These are phyloP conservation scores for Geranomyces variabilis DNA, from an alignment of 192 early-diverging fungal genomes.

Conservation along the genomic window DNA sequence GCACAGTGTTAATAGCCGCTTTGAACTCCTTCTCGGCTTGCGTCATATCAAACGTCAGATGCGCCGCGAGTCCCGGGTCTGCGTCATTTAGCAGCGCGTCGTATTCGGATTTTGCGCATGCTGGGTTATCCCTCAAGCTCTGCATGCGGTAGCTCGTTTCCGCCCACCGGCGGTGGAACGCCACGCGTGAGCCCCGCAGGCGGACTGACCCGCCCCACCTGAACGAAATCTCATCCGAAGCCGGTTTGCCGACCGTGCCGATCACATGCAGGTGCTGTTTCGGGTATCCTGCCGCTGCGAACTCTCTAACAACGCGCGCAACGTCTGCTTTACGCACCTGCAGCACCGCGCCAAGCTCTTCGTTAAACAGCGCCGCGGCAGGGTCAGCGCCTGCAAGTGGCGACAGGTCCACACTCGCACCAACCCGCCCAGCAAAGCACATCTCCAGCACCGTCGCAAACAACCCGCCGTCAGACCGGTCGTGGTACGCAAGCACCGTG, in stretches of 20 bases:
- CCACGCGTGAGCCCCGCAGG: conserved; percentile 60
- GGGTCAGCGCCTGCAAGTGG: conserved; percentile 44
- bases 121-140: conserved; percentile 84
- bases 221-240: conserved; percentile 55
- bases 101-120: conserved; percentile 84
- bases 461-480: conserved; percentile 97
- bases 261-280: conserved; percentile 55
- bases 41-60: conserved; percentile 75
- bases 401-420: conserved; percentile 70
- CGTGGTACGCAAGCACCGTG: conserved; percentile 91
- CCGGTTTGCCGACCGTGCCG: conserved; percentile 56
- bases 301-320: conserved; percentile 53
- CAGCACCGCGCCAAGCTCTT: conserved; percentile 97
- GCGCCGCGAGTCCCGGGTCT: conserved; percentile 80
- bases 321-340: conserved; percentile 73
- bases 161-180: conserved; percentile 83
- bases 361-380: conserved; percentile 84
- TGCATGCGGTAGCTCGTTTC: conserved; percentile 94
- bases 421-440: conserved; percentile 93
- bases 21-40: neutral
- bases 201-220: conserved; percentile 42
- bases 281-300: conserved; percentile 61
- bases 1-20: neutral
- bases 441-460: conserved; percentile 92
- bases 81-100: conserved; percentile 64